Evolutionary conservation across 1,284 basidiomycete species (phyloP).

Genomic region (Peniophora sp.): DNA sequence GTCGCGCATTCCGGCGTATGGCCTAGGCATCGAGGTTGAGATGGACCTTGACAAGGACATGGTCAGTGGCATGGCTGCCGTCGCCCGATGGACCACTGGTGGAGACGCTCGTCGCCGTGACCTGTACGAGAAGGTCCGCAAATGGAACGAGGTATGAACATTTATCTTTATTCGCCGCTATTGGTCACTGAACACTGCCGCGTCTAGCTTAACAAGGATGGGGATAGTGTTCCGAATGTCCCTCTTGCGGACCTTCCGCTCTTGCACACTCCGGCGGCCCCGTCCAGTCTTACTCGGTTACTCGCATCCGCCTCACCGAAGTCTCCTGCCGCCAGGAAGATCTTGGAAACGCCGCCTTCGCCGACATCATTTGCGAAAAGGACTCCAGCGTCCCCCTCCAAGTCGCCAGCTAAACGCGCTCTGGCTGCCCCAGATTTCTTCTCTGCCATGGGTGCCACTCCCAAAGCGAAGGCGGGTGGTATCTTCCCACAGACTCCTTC

Average conservation of each 20-base stretch:
- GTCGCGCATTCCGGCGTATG: conserved; percentile 68
- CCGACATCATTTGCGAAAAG: conserved; percentile 23
- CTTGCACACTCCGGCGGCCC: conserved; percentile 40
- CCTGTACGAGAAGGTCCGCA: conserved; percentile 49
- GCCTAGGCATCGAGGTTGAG: conserved; percentile 78
- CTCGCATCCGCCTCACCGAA: conserved; percentile 70
- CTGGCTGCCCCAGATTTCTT: conserved; percentile 26
- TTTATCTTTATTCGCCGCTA: neutral
- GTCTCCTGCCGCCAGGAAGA: conserved; percentile 31
- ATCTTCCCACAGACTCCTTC: conserved; percentile 38
- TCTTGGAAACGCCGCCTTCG: conserved; percentile 36
- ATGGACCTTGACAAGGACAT: conserved; percentile 75
- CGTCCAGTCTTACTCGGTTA: conserved; percentile 58
- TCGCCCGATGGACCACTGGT: conserved; percentile 74
- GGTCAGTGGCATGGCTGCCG: conserved; percentile 73
- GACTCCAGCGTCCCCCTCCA: conserved; percentile 22
- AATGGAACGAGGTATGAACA: conserved; percentile 52
- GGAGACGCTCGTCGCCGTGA: conserved; percentile 50
- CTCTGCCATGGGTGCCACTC: conserved; percentile 25
- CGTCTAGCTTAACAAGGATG: conserved; percentile 41
- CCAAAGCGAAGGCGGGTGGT: conserved; percentile 11
- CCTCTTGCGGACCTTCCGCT: conserved; percentile 61
- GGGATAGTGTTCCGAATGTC: conserved; percentile 40
- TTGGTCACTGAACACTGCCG: conserved; percentile 7
- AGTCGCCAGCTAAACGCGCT: conserved; percentile 38